Evolutionary conservation across 495 filamentous ascomycete species (phyloP).

Genomic region (Penicillium subrubescens): DNA sequence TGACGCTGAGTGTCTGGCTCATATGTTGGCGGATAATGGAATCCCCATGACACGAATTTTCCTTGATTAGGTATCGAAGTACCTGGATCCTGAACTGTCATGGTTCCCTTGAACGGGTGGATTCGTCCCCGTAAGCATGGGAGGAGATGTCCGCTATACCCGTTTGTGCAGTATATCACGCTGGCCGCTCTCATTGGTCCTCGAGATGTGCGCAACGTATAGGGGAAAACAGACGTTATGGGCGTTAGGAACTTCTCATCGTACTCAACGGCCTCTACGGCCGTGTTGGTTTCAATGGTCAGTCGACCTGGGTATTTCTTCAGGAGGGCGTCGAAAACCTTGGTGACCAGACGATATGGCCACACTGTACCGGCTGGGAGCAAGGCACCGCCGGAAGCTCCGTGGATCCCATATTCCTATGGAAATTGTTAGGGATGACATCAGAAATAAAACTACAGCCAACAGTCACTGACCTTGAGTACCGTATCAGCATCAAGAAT

Average conservation of each 20-base stretch:
- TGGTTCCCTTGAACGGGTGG: slow-evolving; percentile 75
- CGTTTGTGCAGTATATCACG: slow-evolving; percentile 78
- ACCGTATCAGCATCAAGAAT: slow-evolving; percentile 26
- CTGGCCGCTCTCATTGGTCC: slow-evolving; percentile 58
- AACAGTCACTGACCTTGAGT: slow-evolving; percentile 14
- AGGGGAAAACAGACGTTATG: slow-evolving; percentile 11
- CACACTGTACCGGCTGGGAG: slow-evolving; percentile 58
- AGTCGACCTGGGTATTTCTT: slow-evolving; percentile 45
- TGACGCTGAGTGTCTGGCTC: slow-evolving; percentile 30
- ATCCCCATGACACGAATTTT: slow-evolving; percentile 33
- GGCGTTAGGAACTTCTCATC: slow-evolving; percentile 13
- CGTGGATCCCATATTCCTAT: slow-evolving; percentile 42
- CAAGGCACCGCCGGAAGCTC: slow-evolving; percentile 47
- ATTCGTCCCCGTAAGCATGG: slow-evolving; percentile 68
- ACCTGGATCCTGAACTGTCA: slow-evolving; percentile 65
- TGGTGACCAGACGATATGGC: slow-evolving; percentile 80
- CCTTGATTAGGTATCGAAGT: slow-evolving; percentile 33
- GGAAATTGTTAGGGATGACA: not conserved
- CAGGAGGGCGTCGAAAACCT: slow-evolving; percentile 61
- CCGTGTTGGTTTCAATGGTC: slow-evolving; percentile 78
- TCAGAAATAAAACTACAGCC: not conserved
- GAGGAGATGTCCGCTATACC: slow-evolving; percentile 72
- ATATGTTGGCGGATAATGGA: slow-evolving; percentile 32
- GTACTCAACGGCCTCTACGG: slow-evolving; percentile 48
- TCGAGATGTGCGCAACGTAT: slow-evolving; percentile 60